A percentile compares a stretch with the other conserved stretches of the same genome.
phyloP scores from a whole-genome alignment of 352 stramenopile species.

The Pythium periplocum region DNA sequence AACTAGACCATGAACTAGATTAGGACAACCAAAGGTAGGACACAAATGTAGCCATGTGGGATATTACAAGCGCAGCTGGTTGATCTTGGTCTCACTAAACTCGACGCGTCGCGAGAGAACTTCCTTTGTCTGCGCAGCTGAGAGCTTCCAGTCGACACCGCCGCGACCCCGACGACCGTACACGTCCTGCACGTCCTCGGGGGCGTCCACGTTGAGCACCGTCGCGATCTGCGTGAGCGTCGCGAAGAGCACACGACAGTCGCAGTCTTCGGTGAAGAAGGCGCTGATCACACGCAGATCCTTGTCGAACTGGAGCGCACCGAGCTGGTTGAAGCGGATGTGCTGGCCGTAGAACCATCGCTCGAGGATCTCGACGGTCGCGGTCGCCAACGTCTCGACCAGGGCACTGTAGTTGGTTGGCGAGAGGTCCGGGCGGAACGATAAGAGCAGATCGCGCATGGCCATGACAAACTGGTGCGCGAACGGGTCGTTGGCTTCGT shows the following conservation, averaged over 20 bases:
- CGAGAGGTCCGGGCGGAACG: conserved; percentile 53
- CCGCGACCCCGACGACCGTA: conserved; percentile 57
- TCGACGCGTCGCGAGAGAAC: conserved; percentile 72
- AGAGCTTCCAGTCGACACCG: conserved; percentile 65
- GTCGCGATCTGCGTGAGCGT: conserved; percentile 56
- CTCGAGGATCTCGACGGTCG: conserved; percentile 48
- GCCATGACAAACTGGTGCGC: conserved; percentile 64
- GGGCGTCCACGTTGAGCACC: conserved; percentile 70
- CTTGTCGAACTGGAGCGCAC: conserved; percentile 84
- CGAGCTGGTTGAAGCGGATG: conserved; percentile 72
- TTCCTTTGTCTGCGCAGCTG: conserved; percentile 65
- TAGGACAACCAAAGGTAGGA: not conserved
- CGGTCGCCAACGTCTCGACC: conserved; percentile 36
- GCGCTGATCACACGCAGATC: conserved; percentile 66
- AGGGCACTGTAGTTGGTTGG: conserved; percentile 50
- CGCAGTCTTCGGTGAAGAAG: conserved; percentile 55
- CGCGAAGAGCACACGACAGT: conserved; percentile 55
- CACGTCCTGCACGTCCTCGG: conserved; percentile 72
- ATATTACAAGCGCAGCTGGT: conserved; percentile 40
- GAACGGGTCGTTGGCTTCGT: conserved; percentile 86
- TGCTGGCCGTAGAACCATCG: conserved; percentile 54
- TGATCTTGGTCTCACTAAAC: conserved; percentile 62
- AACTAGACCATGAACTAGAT: not conserved
- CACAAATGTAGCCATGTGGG: not conserved
- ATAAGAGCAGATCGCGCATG: conserved; percentile 44